Evolutionary conservation across 23 red algal genomes (phyloP).

Genomic region (Agarophyton chilense): DNA sequence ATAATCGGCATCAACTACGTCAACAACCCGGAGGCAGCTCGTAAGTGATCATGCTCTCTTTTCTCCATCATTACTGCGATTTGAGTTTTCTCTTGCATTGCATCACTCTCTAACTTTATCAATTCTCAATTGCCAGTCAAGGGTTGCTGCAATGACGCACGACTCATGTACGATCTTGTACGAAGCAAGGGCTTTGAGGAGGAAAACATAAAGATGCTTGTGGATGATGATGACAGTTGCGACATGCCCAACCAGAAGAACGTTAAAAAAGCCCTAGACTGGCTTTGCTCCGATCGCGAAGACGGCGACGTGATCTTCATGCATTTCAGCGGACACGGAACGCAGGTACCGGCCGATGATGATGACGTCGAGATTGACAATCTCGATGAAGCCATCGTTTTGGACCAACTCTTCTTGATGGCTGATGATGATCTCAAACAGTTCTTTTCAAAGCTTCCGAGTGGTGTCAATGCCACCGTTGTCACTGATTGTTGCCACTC

Average conservation of each 20-base stretch:
- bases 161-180: conserved; percentile 55
- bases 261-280: conserved; percentile 64
- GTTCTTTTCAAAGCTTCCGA: conserved; percentile 61
- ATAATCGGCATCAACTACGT: conserved; percentile 75
- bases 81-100: neutral
- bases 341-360: conserved; percentile 84
- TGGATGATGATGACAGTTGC: conserved; percentile 66
- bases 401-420: conserved; percentile 78
- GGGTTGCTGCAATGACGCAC: conserved; percentile 82
- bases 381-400: conserved; percentile 72
- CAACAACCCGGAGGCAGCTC: conserved; percentile 63
- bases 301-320: conserved; percentile 76
- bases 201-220: conserved; percentile 75
- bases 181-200: conserved; percentile 77
- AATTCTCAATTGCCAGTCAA: conserved; percentile 14
- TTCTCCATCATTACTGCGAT: neutral
- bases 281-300: conserved; percentile 67
- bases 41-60: conserved; percentile 31
- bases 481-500: conserved; percentile 87
- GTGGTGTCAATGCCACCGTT: conserved; percentile 68
- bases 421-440: conserved; percentile 85
- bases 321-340: conserved; percentile 82
- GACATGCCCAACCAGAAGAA: conserved; percentile 74
- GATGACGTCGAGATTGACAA: conserved; percentile 71
- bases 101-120: neutral